Evolutionary conservation across 2,329 filamentous ascomycete genomes (phyloP).

Genomic region (Clonostachys chloroleuca): DNA sequence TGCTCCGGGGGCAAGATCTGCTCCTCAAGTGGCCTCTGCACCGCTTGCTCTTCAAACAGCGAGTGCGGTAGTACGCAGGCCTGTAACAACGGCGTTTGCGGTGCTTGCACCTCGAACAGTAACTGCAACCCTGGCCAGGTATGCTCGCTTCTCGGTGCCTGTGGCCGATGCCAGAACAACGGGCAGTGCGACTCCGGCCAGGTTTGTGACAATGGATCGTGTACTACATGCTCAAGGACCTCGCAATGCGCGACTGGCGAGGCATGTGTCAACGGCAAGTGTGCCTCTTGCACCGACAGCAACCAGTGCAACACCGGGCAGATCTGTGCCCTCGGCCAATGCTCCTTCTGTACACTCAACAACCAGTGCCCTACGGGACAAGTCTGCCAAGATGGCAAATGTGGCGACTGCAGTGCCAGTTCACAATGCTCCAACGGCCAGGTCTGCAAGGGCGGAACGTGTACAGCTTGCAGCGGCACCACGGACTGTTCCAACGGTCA

Average conservation of each 20-base stretch:
- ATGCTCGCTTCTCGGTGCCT: not conserved
- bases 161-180: not conserved
- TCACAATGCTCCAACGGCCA: constrained; percentile 4
- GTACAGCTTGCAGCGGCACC: constrained; percentile 2
- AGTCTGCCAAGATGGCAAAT: constrained; percentile 3
- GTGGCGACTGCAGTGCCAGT: constrained; percentile 1
- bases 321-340: not conserved
- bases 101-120: not conserved
- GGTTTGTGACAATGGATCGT: not conserved
- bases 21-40: not conserved
- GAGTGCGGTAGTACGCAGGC: not conserved
- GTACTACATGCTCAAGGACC: constrained; percentile 1
- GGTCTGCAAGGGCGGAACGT: constrained; percentile 4
- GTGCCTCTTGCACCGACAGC: not conserved
- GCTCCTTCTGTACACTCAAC: not conserved
- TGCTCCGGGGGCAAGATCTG: too few species aligned
- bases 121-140: not conserved
- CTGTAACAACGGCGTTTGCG: not conserved
- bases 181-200: not conserved
- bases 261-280: constrained; percentile 1
- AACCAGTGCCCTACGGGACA: constrained; percentile 5
- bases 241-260: constrained; percentile 4
- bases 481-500: constrained; percentile 5
- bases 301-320: constrained; percentile 1
- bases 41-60: not conserved